These are phyloP conservation scores for Tulasnella sp. DNA, from an alignment of 768 basidiomycete species.

Conservation along the genomic window DNA sequence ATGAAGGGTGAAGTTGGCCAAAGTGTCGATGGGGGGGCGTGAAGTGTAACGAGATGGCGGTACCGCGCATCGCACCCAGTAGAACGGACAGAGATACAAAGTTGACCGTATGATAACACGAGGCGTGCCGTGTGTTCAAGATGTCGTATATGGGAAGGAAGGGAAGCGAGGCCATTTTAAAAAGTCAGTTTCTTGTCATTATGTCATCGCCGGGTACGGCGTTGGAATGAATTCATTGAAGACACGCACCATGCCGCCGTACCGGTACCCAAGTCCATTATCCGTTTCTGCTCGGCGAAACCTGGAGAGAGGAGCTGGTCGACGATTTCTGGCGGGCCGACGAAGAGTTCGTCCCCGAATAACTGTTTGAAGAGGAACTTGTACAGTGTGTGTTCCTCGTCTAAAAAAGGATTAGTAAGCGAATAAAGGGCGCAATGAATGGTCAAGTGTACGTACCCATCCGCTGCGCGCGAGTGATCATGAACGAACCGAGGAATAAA, in stretches of 20 bases:
- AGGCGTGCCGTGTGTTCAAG: constrained; percentile 2
- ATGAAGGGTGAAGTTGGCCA: neutral
- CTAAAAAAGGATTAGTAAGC: neutral
- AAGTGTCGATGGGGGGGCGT: neutral
- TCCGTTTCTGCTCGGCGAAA: neutral
- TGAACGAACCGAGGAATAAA: neutral
- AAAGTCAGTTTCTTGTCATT: constrained; percentile 13
- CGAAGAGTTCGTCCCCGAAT: constrained; percentile 12
- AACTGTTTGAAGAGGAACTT: constrained; percentile 15
- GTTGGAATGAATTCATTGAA: neutral
- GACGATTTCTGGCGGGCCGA: constrained; percentile 2
- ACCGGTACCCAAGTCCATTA: constrained; percentile 28
- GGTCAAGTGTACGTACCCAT: neutral
- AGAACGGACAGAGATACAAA: neutral
- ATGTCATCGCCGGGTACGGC: neutral
- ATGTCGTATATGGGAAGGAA: neutral
- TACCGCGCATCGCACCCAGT: neutral
- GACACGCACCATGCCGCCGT: constrained; percentile 19
- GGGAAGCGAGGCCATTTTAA: neutral
- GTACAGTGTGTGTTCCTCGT: constrained; percentile 17
- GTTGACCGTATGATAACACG: neutral
- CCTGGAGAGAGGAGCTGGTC: neutral
- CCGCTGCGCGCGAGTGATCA: neutral
- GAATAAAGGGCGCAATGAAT: neutral
- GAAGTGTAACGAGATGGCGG: neutral